phyloP scores from a whole-genome alignment of 2,329 filamentous ascomycete species.

The Ceratocystis cacaofunesta region DNA sequence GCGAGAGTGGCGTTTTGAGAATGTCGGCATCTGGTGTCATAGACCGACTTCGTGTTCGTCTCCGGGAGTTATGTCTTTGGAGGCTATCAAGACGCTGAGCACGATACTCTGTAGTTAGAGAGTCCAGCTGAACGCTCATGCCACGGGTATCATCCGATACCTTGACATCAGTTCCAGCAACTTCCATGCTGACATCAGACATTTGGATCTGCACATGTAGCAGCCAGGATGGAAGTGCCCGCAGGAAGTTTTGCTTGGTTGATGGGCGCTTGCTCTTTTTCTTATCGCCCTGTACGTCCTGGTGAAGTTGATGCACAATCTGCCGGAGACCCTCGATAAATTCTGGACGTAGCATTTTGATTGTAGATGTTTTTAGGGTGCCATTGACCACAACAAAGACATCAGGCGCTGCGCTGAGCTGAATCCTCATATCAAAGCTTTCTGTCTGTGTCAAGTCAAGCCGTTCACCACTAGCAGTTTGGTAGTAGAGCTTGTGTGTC shows the following conservation, averaged over 20 bases:
- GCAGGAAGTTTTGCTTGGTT: slow-evolving; percentile 54
- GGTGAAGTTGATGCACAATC: slow-evolving; percentile 70
- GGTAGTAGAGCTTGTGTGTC: slow-evolving; percentile 85
- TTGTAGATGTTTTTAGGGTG: slow-evolving; percentile 69
- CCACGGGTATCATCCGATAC: slow-evolving; percentile 74
- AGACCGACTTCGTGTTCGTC: slow-evolving; percentile 60
- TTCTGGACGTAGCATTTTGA: slow-evolving; percentile 81
- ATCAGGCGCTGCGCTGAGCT: slow-evolving; percentile 73
- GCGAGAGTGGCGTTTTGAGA: slow-evolving; percentile 25
- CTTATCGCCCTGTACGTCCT: slow-evolving; percentile 40
- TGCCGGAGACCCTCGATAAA: slow-evolving; percentile 86
- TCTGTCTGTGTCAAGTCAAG: slow-evolving; percentile 83
- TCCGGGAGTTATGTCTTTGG: slow-evolving; percentile 43
- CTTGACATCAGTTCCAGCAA: slow-evolving; percentile 72
- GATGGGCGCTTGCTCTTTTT: slow-evolving; percentile 31
- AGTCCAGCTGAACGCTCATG: slow-evolving; percentile 72
- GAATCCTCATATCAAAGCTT: slow-evolving; percentile 70
- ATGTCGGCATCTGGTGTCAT: slow-evolving; percentile 56
- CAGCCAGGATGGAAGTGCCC: slow-evolving; percentile 71
- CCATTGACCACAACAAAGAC: slow-evolving; percentile 68
- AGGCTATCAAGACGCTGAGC: slow-evolving; percentile 58
- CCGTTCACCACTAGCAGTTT: slow-evolving; percentile 65
- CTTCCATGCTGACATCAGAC: slow-evolving; percentile 75
- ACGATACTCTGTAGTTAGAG: slow-evolving; percentile 77
- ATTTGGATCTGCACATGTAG: slow-evolving; percentile 72